Conservation (phyloP, 805 yeast species). For the Blastobotrys chiropterorum region DNA sequence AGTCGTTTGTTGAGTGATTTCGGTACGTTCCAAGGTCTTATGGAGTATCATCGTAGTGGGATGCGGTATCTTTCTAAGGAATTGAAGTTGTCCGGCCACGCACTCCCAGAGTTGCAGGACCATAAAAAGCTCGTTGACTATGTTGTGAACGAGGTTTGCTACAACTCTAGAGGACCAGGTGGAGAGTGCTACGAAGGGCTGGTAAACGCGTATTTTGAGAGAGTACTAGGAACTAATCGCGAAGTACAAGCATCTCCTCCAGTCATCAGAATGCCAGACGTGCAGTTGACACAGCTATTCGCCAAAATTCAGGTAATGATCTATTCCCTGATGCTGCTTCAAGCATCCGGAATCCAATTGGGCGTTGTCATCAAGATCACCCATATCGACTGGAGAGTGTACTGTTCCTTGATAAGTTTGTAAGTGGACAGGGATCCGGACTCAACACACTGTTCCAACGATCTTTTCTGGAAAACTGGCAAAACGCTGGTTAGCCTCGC, state of each 20-base stretch:
- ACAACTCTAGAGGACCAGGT: not conserved
- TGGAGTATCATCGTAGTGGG: not conserved
- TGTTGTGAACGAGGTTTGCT: not conserved
- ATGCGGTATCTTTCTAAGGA: not conserved
- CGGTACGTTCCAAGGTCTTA: not conserved
- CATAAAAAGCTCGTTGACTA: not conserved
- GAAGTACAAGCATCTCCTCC: not conserved
- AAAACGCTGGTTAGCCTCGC: no score
- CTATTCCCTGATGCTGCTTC: not conserved
- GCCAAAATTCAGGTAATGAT: not conserved
- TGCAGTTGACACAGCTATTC: not conserved
- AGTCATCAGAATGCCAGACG: not conserved
- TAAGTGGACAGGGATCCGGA: no score
- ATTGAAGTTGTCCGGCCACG: not conserved
- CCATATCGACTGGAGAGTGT: not conserved
- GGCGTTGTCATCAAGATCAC: not conserved
- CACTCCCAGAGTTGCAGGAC: not conserved
- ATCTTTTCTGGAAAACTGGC: no score
- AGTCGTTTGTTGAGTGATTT: not conserved
- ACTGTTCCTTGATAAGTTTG: not conserved
- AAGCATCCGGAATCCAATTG: conserved; percentile 1
- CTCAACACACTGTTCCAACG: no score
- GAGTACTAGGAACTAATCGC: not conserved
- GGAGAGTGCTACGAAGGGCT: not conserved
- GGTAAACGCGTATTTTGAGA: not conserved